These are phyloP conservation scores for Parastagonospora avenae DNA, from an alignment of 2,329 filamentous ascomycete species.

Conservation along the genomic window DNA sequence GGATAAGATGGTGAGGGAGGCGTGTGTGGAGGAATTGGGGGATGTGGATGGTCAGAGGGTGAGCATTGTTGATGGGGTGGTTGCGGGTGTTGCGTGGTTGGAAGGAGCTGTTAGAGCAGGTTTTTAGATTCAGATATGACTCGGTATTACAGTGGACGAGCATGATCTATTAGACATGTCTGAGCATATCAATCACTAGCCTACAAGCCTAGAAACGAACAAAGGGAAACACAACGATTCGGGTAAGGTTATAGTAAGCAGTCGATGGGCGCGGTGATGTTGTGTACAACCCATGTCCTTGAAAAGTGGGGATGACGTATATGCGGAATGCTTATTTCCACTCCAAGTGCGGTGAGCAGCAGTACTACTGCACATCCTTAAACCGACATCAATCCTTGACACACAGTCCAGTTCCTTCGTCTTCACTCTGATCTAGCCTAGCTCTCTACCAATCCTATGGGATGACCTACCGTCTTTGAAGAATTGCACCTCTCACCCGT, in stretches of 20 bases:
- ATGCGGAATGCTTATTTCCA: not conserved
- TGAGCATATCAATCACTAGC: not conserved
- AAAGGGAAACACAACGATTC: no score
- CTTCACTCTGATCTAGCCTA: no score
- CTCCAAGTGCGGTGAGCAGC: not conserved
- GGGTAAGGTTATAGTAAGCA: no score
- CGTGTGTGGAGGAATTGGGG: slow-evolving; percentile 69
- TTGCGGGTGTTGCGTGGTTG: slow-evolving; percentile 68
- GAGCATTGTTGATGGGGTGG: slow-evolving; percentile 79
- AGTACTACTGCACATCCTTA: not conserved
- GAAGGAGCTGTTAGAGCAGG: slow-evolving; percentile 55
- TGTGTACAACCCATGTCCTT: not conserved
- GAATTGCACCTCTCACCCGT: not conserved
- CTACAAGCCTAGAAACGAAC: no score
- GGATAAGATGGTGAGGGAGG: slow-evolving; percentile 74
- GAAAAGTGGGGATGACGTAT: slow-evolving; percentile 7
- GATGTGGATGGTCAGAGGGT: slow-evolving; percentile 63
- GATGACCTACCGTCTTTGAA: not conserved
- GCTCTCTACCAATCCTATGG: not conserved
- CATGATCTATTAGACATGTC: not conserved
- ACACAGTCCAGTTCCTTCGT: no score
- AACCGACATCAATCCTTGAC: not conserved
- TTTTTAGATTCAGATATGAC: slow-evolving; percentile 21
- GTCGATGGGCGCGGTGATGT: not conserved
- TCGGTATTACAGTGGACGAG: not conserved